Conservation (phyloP, 306 rosid genomes). For the Notholithocarpus densiflorus region DNA sequence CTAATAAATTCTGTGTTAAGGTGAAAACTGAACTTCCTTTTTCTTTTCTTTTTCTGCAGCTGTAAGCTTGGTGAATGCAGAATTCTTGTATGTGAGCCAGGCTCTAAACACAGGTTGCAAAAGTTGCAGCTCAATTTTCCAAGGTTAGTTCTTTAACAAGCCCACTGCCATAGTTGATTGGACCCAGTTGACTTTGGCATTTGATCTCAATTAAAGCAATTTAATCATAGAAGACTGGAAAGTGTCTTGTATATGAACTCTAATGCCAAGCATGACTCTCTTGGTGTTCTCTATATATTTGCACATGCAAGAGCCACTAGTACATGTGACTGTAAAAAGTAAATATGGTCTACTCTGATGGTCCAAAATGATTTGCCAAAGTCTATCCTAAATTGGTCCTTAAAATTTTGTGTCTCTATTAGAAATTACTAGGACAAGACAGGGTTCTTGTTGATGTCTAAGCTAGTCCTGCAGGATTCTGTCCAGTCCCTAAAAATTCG, state of each 20-base stretch:
- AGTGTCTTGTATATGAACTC: background rate
- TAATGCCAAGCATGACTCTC: background rate
- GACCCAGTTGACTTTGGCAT: background rate
- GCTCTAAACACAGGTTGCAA: constrained; percentile 81
- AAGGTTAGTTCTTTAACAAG: constrained; percentile 48
- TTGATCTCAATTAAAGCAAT: background rate
- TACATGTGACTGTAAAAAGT: background rate
- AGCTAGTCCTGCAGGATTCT: background rate
- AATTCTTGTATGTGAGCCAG: constrained; percentile 80
- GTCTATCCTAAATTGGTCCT: background rate
- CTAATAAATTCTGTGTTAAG: constrained; percentile 1
- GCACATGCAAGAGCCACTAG: background rate
- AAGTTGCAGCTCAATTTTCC: constrained; percentile 91
- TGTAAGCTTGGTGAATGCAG: constrained; percentile 88
- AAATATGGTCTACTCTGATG: background rate
- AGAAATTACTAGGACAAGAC: background rate
- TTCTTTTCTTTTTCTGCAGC: constrained; percentile 35
- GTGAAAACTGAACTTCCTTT: background rate
- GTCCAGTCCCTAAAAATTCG: background rate
- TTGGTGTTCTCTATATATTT: background rate
- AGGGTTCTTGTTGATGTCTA: background rate
- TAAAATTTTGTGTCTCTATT: background rate
- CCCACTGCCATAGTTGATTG: background rate
- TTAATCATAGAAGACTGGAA: background rate
- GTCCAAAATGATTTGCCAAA: background rate